Evolutionary conservation across 1,139 yeast genomes (phyloP).

Genomic region (Debaryomyces udenii): DNA sequence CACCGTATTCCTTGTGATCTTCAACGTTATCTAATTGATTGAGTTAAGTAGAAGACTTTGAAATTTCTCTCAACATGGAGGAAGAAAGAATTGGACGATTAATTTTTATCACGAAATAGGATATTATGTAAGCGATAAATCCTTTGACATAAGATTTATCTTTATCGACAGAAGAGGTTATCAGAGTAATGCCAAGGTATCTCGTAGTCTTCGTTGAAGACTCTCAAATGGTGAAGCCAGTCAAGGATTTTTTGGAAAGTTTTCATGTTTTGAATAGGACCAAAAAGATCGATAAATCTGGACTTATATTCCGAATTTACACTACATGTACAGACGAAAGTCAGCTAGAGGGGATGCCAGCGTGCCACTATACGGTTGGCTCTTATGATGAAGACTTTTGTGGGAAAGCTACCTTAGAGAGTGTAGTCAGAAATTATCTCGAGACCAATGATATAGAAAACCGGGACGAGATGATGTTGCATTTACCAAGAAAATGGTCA

Average conservation of each 20-base stretch:
- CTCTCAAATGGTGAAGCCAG: slow-evolving; percentile 23
- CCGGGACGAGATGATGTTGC: background rate
- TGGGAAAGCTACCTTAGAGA: background rate
- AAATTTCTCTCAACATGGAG: no score
- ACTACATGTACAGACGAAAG: slow-evolving; percentile 12
- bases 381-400: background rate
- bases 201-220: slow-evolving; percentile 15
- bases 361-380: background rate
- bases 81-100: background rate
- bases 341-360: background rate
- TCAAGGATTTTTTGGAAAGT: slow-evolving; percentile 29
- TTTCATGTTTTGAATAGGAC: slow-evolving; percentile 23
- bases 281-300: slow-evolving; percentile 25
- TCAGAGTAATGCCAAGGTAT: slow-evolving; percentile 9
- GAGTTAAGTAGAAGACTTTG: background rate
- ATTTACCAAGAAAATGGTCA: slow-evolving; percentile 57
- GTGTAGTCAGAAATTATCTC: background rate
- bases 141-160: no score
- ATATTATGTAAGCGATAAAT: background rate
- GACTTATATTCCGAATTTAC: slow-evolving; percentile 16
- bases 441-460: background rate
- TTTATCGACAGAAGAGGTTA: no score
- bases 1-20: background rate
- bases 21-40: slow-evolving; percentile 9
- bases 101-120: background rate